Conservation (phyloP, 768 basidiomycete species). For the Collybia nuda region DNA sequence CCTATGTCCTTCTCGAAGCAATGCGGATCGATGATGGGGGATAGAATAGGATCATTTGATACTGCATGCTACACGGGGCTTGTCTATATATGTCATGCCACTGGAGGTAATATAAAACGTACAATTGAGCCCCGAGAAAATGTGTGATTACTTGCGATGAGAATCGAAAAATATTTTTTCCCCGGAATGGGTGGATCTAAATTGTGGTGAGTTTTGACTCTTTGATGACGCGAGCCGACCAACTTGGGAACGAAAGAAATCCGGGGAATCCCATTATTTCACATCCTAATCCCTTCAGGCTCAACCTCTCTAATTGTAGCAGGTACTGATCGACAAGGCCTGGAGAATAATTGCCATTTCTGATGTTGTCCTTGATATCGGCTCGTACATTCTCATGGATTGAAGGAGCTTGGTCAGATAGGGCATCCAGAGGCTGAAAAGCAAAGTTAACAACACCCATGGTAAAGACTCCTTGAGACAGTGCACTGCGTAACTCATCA, state of each 20-base stretch:
- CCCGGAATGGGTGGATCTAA: constrained; percentile 33
- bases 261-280: constrained; percentile 31
- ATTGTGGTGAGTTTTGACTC: background rate
- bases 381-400: constrained; percentile 8
- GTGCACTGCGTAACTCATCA: constrained; percentile 1
- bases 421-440: constrained; percentile 13
- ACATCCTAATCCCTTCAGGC: constrained; percentile 22
- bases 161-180: constrained; percentile 41
- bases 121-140: constrained; percentile 52
- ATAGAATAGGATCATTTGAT: constrained; percentile 29
- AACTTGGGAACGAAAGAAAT: constrained; percentile 15
- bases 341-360: constrained; percentile 5
- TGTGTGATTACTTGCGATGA: constrained; percentile 37
- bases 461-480: constrained; percentile 12
- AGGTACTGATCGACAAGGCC: constrained; percentile 12
- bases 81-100: background rate
- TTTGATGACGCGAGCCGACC: background rate
- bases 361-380: constrained; percentile 3
- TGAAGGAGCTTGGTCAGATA: constrained; percentile 12
- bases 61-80: constrained; percentile 21
- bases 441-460: constrained; percentile 13
- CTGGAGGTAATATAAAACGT: constrained; percentile 10
- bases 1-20: constrained; percentile 43
- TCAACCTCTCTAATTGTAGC: constrained; percentile 22
- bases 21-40: constrained; percentile 38